Conservation (phyloP, 768 basidiomycete genomes). For the Russula sp. region DNA sequence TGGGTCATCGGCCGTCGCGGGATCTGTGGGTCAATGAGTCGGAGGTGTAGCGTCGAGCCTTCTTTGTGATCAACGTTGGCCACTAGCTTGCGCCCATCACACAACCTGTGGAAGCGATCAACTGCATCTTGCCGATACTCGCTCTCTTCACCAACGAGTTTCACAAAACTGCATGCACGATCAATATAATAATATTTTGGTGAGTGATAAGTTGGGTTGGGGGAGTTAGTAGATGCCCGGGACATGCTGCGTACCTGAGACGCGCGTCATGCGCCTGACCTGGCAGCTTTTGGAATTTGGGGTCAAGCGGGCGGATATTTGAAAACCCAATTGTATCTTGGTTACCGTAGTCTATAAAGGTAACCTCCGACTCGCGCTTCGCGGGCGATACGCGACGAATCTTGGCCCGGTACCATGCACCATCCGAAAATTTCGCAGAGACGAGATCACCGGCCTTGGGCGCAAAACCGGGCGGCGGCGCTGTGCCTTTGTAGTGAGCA, state of each 20-base stretch:
- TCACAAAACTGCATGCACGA: constrained; percentile 66
- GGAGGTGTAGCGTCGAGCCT: constrained; percentile 73
- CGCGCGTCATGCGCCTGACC: constrained; percentile 95
- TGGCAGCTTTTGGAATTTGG: constrained; percentile 83
- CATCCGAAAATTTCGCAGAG: constrained; percentile 92
- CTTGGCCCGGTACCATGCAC: constrained; percentile 94
- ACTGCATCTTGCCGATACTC: constrained; percentile 87
- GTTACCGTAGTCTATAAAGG: constrained; percentile 95
- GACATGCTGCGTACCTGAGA: constrained; percentile 55
- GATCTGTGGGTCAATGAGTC: constrained; percentile 89
- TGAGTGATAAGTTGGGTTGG: neutral
- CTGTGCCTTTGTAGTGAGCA: constrained; percentile 69
- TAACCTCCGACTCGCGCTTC: constrained; percentile 92
- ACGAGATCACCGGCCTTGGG: constrained; percentile 89
- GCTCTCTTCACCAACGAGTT: constrained; percentile 71
- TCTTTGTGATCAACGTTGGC: constrained; percentile 93
- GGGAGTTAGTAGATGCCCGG: too few relatives aligned
- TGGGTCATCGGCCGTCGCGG: constrained; percentile 62
- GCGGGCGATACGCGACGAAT: constrained; percentile 80
- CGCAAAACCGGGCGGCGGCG: constrained; percentile 61
- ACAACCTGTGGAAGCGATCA: constrained; percentile 79
- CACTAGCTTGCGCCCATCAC: constrained; percentile 92
- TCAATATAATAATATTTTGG: neutral
- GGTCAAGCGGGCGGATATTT: constrained; percentile 85
- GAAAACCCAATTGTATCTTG: constrained; percentile 82